Percentiles rank a stretch among this genome's conserved stretches.
These are phyloP conservation scores for Rosa lucieae DNA, from an alignment of 306 rosid species.

Conservation along the genomic window DNA sequence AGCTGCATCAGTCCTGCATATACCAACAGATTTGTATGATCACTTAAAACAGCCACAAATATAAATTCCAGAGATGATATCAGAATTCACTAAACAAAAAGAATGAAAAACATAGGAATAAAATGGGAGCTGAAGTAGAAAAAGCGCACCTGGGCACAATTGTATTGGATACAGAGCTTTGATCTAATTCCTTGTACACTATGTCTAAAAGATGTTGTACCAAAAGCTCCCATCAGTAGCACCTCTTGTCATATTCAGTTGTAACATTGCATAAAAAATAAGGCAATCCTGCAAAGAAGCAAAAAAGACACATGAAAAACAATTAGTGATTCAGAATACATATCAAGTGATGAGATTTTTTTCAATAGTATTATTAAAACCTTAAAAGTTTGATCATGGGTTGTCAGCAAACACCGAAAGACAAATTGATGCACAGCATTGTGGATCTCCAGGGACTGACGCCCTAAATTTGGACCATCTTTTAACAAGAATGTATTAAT, in stretches of 20 bases:
- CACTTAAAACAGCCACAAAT: slow-evolving; percentile 16
- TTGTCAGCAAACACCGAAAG: slow-evolving; percentile 76
- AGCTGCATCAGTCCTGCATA: slow-evolving; percentile 65
- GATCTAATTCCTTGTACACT: slow-evolving; percentile 90
- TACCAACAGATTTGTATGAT: slow-evolving; percentile 19
- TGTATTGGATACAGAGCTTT: slow-evolving; percentile 50
- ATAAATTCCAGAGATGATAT: slow-evolving; percentile 25
- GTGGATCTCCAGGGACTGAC: slow-evolving; percentile 65
- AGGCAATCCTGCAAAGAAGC: slow-evolving; percentile 70
- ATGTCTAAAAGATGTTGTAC: slow-evolving; percentile 83
- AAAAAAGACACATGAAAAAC: slow-evolving; percentile 4
- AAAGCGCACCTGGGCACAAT: slow-evolving; percentile 53
- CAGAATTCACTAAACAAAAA: slow-evolving; percentile 4
- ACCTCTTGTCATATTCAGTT: slow-evolving; percentile 63
- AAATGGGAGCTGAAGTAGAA: neutral
- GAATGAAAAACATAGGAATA: too few relatives aligned
- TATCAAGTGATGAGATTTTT: slow-evolving; percentile 15
- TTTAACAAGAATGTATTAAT: slow-evolving; percentile 73
- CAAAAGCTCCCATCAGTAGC: slow-evolving; percentile 55
- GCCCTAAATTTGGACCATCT: slow-evolving; percentile 89
- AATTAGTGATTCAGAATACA: slow-evolving; percentile 5
- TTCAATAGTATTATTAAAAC: slow-evolving; percentile 35
- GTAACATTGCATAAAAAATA: slow-evolving; percentile 70
- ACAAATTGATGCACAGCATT: slow-evolving; percentile 70
- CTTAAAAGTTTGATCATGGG: slow-evolving; percentile 92